phyloP scores from a whole-genome alignment of 1,139 yeast species.

The Candida anutae region DNA sequence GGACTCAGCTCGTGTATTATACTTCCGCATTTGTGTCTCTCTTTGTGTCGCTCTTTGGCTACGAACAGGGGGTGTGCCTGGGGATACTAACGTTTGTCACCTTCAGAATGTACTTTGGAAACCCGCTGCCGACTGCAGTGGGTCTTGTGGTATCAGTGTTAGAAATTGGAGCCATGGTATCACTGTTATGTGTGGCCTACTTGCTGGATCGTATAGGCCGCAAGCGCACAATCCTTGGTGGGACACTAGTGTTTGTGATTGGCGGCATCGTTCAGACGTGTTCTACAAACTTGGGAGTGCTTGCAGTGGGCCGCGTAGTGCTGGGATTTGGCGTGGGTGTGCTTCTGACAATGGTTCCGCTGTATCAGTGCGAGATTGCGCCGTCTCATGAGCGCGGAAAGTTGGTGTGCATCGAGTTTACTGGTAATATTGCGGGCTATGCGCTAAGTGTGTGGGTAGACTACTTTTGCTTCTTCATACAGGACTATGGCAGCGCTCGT shows the following conservation, averaged over 20 bases:
- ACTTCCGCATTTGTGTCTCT: slow-evolving; percentile 76
- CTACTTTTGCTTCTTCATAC: slow-evolving; percentile 42
- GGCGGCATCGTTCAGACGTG: slow-evolving; percentile 47
- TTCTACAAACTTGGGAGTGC: slow-evolving; percentile 33
- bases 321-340: slow-evolving; percentile 50
- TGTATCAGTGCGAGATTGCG: slow-evolving; percentile 49
- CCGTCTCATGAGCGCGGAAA: slow-evolving; percentile 50
- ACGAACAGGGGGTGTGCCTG: slow-evolving; percentile 89
- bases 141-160: slow-evolving; percentile 45
- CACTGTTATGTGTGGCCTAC: slow-evolving; percentile 40
- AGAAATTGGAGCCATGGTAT: slow-evolving; percentile 46
- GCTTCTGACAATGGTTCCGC: slow-evolving; percentile 45
- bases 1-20: slow-evolving; percentile 50
- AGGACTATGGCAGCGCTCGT: slow-evolving; percentile 34
- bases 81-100: slow-evolving; percentile 52
- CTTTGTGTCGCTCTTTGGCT: slow-evolving; percentile 82
- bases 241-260: slow-evolving; percentile 41
- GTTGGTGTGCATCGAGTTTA: slow-evolving; percentile 47
- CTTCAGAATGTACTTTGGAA: slow-evolving; percentile 37
- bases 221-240: slow-evolving; percentile 40
- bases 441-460: slow-evolving; percentile 50
- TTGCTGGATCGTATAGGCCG: slow-evolving; percentile 42
- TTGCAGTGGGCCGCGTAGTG: slow-evolving; percentile 43
- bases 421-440: slow-evolving; percentile 47
- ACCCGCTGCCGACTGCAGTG: slow-evolving; percentile 39